These are phyloP conservation scores for Colletotrichum sojae DNA, from an alignment of 2,329 filamentous ascomycete species.

Conservation along the genomic window DNA sequence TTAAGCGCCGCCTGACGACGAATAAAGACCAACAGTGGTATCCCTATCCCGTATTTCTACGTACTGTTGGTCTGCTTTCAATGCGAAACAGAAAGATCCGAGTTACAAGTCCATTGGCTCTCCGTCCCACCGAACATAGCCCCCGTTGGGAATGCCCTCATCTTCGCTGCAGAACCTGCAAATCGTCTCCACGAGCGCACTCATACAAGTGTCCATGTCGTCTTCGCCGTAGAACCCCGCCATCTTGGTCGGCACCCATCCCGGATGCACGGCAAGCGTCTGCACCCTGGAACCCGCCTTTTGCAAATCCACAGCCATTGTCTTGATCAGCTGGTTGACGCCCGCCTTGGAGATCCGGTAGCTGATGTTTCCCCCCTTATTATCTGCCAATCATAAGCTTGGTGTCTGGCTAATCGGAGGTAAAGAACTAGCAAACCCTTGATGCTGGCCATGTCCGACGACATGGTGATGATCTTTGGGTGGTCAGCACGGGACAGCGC, in stretches of 20 bases:
- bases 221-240: slow-evolving; percentile 41
- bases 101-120: slow-evolving; percentile 12
- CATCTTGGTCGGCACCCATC: slow-evolving; percentile 42
- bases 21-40: no score
- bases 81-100: no score
- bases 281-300: slow-evolving; percentile 17
- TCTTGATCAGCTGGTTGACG: slow-evolving; percentile 42
- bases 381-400: slow-evolving; percentile 18
- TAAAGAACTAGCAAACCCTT: not conserved
- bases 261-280: slow-evolving; percentile 40
- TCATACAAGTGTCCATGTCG: slow-evolving; percentile 42
- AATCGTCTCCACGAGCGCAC: slow-evolving; percentile 28
- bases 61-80: no score
- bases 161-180: slow-evolving; percentile 16
- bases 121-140: slow-evolving; percentile 37
- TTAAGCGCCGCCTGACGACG: no score
- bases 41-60: no score
- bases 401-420: not conserved
- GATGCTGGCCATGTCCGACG: slow-evolving; percentile 35
- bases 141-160: slow-evolving; percentile 29
- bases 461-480: slow-evolving; percentile 41
- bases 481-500: slow-evolving; percentile 20
- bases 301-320: slow-evolving; percentile 37
- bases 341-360: slow-evolving; percentile 43
- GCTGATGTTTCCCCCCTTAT: slow-evolving; percentile 35